phyloP scores from a whole-genome alignment of 441 rosid genomes.

The Biscutella auriculata region DNA sequence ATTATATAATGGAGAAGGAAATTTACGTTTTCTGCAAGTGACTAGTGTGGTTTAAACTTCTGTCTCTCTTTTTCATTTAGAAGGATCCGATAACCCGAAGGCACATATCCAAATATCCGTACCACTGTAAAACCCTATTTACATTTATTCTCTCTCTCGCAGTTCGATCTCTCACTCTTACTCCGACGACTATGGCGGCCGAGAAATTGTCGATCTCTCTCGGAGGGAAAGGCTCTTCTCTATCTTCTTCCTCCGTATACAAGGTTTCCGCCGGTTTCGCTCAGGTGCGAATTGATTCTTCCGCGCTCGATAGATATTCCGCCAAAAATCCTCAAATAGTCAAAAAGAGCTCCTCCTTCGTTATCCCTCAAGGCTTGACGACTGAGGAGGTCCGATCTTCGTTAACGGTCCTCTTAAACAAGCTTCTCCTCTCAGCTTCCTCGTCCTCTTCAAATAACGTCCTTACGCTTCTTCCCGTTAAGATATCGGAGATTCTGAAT shows the following conservation, averaged over 20 bases:
- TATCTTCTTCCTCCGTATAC: constrained; percentile 37
- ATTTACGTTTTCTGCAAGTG: too few species aligned
- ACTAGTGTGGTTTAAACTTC: too few species aligned
- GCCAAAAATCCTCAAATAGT: constrained; percentile 1
- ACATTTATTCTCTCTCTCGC: too few species aligned
- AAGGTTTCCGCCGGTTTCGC: constrained; percentile 35
- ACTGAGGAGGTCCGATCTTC: constrained; percentile 40
- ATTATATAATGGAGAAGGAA: too few species aligned
- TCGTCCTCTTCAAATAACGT: constrained; percentile 20
- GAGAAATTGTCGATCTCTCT: constrained; percentile 23
- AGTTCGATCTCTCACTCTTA: too few species aligned
- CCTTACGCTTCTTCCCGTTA: constrained; percentile 30
- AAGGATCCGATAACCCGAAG: too few species aligned
- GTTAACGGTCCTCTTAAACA: constrained; percentile 40
- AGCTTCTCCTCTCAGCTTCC: constrained; percentile 32
- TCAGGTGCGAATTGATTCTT: constrained; percentile 39
- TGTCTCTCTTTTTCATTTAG: too few species aligned
- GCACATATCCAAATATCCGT: too few species aligned
- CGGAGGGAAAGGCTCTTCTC: constrained; percentile 61
- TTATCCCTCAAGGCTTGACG: constrained; percentile 18
- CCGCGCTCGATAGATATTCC: constrained; percentile 31
- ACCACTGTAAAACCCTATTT: too few species aligned
- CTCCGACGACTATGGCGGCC: constrained; percentile 22
- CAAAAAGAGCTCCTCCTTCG: constrained; percentile 11
- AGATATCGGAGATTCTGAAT: constrained; percentile 22